phyloP scores from a whole-genome alignment of 257 asterid genomes.

The Ophiorrhiza pumila region DNA sequence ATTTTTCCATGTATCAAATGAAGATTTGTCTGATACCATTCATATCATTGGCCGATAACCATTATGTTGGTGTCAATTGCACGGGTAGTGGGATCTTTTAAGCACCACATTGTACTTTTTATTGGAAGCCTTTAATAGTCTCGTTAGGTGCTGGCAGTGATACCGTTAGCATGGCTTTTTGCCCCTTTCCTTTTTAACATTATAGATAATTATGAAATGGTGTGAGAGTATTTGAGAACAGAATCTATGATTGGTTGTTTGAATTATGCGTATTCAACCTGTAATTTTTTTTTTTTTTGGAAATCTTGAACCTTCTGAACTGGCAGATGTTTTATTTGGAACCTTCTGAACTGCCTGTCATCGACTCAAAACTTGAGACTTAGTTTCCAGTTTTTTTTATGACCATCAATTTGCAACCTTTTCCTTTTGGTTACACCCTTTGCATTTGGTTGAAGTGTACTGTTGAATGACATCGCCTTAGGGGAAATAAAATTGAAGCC shows the following conservation, averaged over 20 bases:
- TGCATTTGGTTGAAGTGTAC: not conserved
- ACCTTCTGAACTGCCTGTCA: no score
- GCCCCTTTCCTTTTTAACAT: not conserved
- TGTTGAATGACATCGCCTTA: not conserved
- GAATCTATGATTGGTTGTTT: not conserved
- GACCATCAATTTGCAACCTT: not conserved
- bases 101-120: conserved; percentile 1
- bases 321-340: not conserved
- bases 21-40: not conserved
- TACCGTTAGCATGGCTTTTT: not conserved
- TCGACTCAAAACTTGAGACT: not conserved
- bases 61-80: not conserved
- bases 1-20: not conserved
- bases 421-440: not conserved
- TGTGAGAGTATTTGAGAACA: not conserved
- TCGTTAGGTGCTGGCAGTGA: not conserved
- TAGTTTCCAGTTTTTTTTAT: not conserved
- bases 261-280: not conserved
- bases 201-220: not conserved
- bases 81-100: not conserved
- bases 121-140: not conserved
- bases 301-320: not conserved
- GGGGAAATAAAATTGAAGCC: not conserved
- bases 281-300: no score
- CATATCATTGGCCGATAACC: not conserved